These are phyloP conservation scores for Ceratobasidium sp. DNA, from an alignment of 1,284 basidiomycete genomes.

Conservation along the genomic window DNA sequence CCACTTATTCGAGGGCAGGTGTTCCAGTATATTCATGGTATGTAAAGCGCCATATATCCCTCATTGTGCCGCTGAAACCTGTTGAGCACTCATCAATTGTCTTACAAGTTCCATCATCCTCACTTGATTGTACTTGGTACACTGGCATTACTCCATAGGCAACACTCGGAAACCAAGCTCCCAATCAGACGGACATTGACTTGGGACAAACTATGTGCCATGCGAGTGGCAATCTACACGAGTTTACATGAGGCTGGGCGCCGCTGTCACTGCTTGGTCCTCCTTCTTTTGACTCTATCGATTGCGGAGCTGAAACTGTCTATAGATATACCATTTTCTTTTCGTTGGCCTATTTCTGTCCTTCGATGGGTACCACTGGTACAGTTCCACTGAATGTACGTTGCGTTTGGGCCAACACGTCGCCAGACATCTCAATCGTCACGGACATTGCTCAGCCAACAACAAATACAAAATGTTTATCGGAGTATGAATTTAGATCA, in stretches of 20 bases:
- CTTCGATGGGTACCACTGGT: neutral
- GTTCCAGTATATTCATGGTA: constrained; percentile 16
- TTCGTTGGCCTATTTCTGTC: neutral
- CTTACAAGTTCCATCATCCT: neutral
- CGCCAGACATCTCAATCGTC: too few species aligned
- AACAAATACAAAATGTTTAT: neutral
- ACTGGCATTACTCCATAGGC: neutral
- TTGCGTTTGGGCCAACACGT: too few species aligned
- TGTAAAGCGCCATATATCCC: neutral
- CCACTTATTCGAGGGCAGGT: constrained; percentile 10
- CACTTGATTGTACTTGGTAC: neutral
- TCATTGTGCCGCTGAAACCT: constrained; percentile 23
- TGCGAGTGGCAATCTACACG: neutral
- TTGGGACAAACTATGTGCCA: neutral
- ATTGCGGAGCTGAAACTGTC: constrained; percentile 9
- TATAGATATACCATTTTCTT: constrained; percentile 1
- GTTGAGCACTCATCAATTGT: neutral
- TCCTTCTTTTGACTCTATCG: constrained; percentile 3
- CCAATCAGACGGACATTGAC: neutral
- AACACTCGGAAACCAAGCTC: neutral
- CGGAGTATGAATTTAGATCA: neutral
- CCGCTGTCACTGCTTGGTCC: neutral
- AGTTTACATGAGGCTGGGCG: neutral
- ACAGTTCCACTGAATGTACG: constrained; percentile 5
- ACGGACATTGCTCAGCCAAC: neutral